phyloP scores from a whole-genome alignment of 1,139 yeast species.

The Geotrichum fermentans region DNA sequence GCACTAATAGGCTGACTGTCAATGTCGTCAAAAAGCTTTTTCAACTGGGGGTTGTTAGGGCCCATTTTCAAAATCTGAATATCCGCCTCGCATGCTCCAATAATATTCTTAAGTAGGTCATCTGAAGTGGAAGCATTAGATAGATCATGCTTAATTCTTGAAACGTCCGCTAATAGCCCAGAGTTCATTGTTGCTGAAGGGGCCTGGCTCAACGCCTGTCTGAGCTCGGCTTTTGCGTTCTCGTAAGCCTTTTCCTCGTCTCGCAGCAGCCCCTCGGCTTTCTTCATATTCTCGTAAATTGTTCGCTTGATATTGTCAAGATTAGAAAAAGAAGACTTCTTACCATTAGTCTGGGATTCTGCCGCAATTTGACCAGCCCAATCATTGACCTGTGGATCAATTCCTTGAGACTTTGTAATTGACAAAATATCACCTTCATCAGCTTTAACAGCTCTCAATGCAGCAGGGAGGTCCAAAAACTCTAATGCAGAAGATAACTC shows the following conservation, averaged over 20 bases:
- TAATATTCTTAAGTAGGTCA: conserved; percentile 46
- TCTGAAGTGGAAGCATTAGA: conserved; percentile 68
- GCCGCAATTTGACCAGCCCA: conserved; percentile 35
- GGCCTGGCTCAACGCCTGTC: conserved; percentile 40
- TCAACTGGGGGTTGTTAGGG: conserved; percentile 32
- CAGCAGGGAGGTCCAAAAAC: conserved; percentile 67
- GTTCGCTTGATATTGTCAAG: conserved; percentile 24
- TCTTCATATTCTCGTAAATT: conserved; percentile 34
- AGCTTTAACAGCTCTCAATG: conserved; percentile 47
- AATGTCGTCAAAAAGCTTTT: conserved; percentile 27
- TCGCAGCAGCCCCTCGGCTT: conserved; percentile 41
- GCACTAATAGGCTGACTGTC: conserved; percentile 24
- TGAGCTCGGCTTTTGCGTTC: conserved; percentile 34
- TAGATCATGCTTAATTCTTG: conserved; percentile 58
- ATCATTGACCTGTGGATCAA: conserved; percentile 31
- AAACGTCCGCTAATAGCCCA: conserved; percentile 48
- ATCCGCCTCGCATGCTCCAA: conserved; percentile 38
- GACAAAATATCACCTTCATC: conserved; percentile 20
- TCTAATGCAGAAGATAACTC: conserved; percentile 76
- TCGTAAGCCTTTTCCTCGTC: conserved; percentile 40
- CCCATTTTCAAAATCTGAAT: conserved; percentile 38
- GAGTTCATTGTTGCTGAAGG: conserved; percentile 37
- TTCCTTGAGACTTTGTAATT: conserved; percentile 22
- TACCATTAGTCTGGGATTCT: conserved; percentile 11
- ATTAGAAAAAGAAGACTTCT: conserved; percentile 13